A percentile compares a stretch with the other conserved stretches of the same genome.
These are phyloP conservation scores for Benincasa hispida DNA, from an alignment of 306 rosid species.

Conservation along the genomic window DNA sequence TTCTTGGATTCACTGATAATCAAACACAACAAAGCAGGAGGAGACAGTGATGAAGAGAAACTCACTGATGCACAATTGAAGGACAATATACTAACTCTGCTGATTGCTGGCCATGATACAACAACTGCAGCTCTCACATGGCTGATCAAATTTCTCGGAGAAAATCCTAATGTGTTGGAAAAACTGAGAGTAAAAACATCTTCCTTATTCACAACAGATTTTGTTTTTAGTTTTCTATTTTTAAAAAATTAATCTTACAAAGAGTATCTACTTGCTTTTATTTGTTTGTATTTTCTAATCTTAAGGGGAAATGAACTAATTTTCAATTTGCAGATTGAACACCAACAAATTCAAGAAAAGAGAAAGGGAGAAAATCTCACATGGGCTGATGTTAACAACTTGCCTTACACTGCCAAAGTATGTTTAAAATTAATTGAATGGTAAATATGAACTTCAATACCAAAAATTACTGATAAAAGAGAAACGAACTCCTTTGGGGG, in stretches of 20 bases:
- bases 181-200: constrained; percentile 38
- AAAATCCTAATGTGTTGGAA: constrained; percentile 54
- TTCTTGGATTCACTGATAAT: constrained; percentile 59
- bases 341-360: constrained; percentile 36
- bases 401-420: constrained; percentile 73
- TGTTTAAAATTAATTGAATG: neutral
- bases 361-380: constrained; percentile 51
- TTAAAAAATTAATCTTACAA: neutral
- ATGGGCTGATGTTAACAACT: constrained; percentile 61
- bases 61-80: constrained; percentile 67
- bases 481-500: neutral
- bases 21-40: constrained; percentile 44
- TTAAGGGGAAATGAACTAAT: neutral
- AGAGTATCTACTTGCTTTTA: neutral
- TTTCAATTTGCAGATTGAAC: constrained; percentile 59
- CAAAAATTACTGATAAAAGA: neutral
- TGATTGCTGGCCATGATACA: constrained; percentile 87
- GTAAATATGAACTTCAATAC: neutral
- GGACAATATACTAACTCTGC: constrained; percentile 63
- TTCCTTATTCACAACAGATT: neutral
- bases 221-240: neutral
- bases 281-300: neutral
- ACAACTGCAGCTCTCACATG: constrained; percentile 91
- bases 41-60: constrained; percentile 38
- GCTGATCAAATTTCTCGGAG: constrained; percentile 68